Base-by-base conservation (phyloP, 148 eudicot genomes). In the Cornus florida region DNA sequence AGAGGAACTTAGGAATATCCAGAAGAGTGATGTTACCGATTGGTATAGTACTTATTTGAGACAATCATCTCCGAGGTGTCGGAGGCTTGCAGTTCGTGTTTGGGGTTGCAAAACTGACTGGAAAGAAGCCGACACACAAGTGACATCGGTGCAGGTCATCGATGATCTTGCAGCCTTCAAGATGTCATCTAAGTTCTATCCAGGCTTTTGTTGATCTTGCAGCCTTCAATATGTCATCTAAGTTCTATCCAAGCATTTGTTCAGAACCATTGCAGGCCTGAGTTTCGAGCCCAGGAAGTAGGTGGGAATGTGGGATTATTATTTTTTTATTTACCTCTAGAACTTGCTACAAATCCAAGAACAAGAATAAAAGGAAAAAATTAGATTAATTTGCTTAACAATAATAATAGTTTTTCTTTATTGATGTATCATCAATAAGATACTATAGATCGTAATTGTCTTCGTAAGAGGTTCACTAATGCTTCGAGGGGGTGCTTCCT, bases 91-190 rank as follows among this genome's bases (percentile, higher is more conserved):
- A 14, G 74, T 90, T 75, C 88, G 95, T 31, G 84, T 95, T 35
- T 95, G 98, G 98, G 98, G 98, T 41, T 95, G 97, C 79, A 83
- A 93, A 78, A 86, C 96, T 11, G 90, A 89, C 74, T 78, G 69
- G 82, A 88, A 83, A 77, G 89, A 84, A 39, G 81, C 82, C 60
- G 84, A 87, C 28, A 43, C 78, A 50, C 86, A 82, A 32, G 62
- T 53, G 23, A 73, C 70, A 23, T 71, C 89, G 73, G 78, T 66
- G 68, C 86, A 87, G 80, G 84, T 84, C 67, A 93, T 93, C 39
- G 75, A 77, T 53, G 93, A 95, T 78, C 87, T 82, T 22, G 31
- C 67, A 23, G 85, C 85, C 74, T 89, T 93, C 86, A 93, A 93
- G 84, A 71, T 67, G 78, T 83, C 86, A 10, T 90, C 94, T 24